A percentile compares a stretch with the other conserved stretches of the same genome.
phyloP scores from a whole-genome alignment of 805 yeast species.

The Candida sonorensis region DNA sequence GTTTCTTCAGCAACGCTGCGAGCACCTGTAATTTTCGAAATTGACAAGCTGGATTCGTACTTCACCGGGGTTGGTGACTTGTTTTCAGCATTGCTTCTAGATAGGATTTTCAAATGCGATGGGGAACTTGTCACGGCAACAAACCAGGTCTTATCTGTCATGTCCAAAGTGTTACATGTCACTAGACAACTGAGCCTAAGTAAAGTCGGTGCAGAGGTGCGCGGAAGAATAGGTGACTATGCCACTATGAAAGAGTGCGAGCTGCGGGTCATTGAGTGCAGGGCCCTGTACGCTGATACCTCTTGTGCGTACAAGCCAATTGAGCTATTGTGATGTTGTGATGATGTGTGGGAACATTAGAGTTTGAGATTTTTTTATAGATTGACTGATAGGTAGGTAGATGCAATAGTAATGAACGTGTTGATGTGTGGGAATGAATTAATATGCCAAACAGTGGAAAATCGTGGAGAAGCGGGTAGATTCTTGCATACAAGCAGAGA shows the following conservation, averaged over 20 bases:
- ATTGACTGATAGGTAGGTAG: no score
- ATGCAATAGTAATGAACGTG: no score
- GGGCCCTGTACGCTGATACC: constrained; percentile 26
- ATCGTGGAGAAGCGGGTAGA: no score
- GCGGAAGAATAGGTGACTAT: constrained; percentile 50
- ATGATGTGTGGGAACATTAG: not conserved
- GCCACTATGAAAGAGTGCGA: constrained; percentile 67
- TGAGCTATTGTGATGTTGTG: not conserved
- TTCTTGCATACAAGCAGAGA: no score
- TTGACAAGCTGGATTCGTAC: constrained; percentile 66
- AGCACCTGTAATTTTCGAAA: constrained; percentile 31
- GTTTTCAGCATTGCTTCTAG: constrained; percentile 73
- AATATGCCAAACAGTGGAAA: no score
- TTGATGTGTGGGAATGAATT: no score
- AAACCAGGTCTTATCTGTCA: constrained; percentile 49
- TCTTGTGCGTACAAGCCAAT: constrained; percentile 8
- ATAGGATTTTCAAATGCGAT: constrained; percentile 38
- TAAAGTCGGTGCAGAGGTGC: constrained; percentile 31
- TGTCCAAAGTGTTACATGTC: constrained; percentile 42
- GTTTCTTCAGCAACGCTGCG: constrained; percentile 30
- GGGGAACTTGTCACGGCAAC: constrained; percentile 33
- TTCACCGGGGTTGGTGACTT: constrained; percentile 95
- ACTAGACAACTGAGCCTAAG: constrained; percentile 36
- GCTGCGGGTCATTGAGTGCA: constrained; percentile 57
- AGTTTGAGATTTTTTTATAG: no score